Evolutionary conservation across 2,329 filamentous ascomycete species (phyloP).

Genomic region (Cercospora nicotianae): DNA sequence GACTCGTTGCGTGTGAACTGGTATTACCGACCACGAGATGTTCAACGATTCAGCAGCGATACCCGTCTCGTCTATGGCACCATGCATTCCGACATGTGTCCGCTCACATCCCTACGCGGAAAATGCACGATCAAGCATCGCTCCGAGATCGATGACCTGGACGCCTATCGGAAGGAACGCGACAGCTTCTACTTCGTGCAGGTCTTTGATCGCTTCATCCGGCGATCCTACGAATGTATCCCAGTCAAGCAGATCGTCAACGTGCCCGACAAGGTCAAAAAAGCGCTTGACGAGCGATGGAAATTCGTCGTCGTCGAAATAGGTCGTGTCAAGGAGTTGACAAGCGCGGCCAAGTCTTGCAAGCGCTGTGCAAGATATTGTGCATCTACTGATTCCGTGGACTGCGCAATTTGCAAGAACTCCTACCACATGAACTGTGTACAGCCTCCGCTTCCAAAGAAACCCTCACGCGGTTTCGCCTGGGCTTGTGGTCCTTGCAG

Average conservation of each 20-base stretch:
- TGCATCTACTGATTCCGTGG: conserved; percentile 92
- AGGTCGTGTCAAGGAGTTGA: conserved; percentile 90
- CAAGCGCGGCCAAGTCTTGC: conserved; percentile 92
- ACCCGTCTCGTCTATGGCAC: conserved; percentile 90
- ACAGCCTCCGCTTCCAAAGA: conserved; percentile 85
- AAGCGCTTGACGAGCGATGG: conserved; percentile 93
- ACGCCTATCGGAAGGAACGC: conserved; percentile 78
- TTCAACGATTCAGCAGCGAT: conserved; percentile 87
- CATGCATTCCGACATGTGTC: conserved; percentile 97
- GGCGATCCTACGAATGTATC: conserved; percentile 95
- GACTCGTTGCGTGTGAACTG: conserved; percentile 93
- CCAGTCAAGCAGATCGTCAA: conserved; percentile 92
- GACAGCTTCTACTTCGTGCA: conserved; percentile 98
- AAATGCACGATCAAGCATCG: conserved; percentile 90
- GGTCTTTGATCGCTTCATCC: conserved; percentile 96
- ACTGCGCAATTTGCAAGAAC: conserved; percentile 90
- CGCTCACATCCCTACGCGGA: conserved; percentile 85
- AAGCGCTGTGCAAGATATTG: conserved; percentile 90
- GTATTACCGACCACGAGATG: conserved; percentile 96
- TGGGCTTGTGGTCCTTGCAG: conserved; percentile 98
- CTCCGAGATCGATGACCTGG: conserved; percentile 78
- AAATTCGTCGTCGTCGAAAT: conserved; percentile 94
- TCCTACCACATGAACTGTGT: conserved; percentile 99
- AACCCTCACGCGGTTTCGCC: conserved; percentile 93
- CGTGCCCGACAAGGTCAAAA: conserved; percentile 91